A percentile compares a stretch with the other conserved stretches of the same genome.
Conservation (phyloP, 768 basidiomycete species). For the Pholiota conissans region DNA sequence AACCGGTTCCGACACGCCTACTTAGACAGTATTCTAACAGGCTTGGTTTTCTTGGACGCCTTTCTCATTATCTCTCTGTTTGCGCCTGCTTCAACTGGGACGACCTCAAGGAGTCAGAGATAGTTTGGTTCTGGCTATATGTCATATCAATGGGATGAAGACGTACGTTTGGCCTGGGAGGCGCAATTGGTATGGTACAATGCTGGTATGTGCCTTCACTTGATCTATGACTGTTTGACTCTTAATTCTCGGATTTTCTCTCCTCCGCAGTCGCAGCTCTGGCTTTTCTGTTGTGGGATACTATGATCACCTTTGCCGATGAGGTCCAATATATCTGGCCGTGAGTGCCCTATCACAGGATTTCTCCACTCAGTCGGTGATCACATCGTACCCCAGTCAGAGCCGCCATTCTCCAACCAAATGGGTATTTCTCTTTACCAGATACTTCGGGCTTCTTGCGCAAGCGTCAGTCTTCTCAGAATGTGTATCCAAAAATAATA, state of each 20-base stretch:
- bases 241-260: neutral
- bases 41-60: neutral
- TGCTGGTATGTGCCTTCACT: conserved; percentile 10
- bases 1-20: neutral
- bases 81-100: neutral
- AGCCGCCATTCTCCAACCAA: conserved; percentile 18
- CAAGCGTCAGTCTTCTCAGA: conserved; percentile 14
- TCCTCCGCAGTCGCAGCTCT: conserved; percentile 16
- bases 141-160: neutral
- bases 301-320: conserved; percentile 16
- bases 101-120: neutral
- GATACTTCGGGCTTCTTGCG: conserved; percentile 19
- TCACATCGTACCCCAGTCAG: conserved; percentile 7
- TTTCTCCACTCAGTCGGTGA: neutral
- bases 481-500: conserved; percentile 1
- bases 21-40: neutral
- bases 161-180: neutral
- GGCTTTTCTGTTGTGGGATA: conserved; percentile 21
- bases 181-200: neutral
- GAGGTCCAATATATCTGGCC: conserved; percentile 22
- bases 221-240: neutral
- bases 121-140: neutral
- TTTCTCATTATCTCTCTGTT: neutral
- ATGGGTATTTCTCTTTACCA: conserved; percentile 23
- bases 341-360: conserved; percentile 5